phyloP scores from a whole-genome alignment of 208 protist genomes.

The Naegleria fowleri region DNA sequence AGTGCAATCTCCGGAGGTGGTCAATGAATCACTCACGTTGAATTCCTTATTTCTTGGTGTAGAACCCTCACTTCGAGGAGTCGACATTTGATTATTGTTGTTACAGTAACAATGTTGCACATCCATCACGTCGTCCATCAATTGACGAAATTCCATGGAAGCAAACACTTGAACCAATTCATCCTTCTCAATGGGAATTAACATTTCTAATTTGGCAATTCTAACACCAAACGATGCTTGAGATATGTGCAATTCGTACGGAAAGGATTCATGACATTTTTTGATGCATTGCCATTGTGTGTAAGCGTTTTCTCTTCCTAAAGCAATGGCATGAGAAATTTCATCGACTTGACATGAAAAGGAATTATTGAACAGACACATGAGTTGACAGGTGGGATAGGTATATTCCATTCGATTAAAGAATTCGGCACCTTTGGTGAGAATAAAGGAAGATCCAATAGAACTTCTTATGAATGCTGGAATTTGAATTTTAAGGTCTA shows the following conservation, averaged over 20 bases:
- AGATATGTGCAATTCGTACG: background rate
- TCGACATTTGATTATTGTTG: no score
- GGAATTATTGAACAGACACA: background rate
- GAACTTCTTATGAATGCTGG: background rate
- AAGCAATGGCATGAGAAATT: background rate
- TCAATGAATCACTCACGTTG: no score
- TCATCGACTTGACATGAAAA: background rate
- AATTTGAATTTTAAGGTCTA: background rate
- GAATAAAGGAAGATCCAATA: background rate
- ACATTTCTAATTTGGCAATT: background rate
- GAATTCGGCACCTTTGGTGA: background rate
- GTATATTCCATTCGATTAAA: background rate
- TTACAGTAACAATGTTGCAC: no score
- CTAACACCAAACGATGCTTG: background rate
- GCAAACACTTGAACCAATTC: background rate
- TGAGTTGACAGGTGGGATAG: background rate
- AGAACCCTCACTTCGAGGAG: no score
- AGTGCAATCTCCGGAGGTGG: no score
- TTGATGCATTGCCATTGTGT: background rate
- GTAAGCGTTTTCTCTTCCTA: background rate
- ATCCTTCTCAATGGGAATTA: background rate
- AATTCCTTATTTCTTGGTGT: no score
- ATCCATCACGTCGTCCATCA: background rate
- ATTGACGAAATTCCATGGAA: background rate
- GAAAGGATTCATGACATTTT: background rate